Conservation (phyloP, 108 stramenopile genomes). For the Skeletonema tropicum region DNA sequence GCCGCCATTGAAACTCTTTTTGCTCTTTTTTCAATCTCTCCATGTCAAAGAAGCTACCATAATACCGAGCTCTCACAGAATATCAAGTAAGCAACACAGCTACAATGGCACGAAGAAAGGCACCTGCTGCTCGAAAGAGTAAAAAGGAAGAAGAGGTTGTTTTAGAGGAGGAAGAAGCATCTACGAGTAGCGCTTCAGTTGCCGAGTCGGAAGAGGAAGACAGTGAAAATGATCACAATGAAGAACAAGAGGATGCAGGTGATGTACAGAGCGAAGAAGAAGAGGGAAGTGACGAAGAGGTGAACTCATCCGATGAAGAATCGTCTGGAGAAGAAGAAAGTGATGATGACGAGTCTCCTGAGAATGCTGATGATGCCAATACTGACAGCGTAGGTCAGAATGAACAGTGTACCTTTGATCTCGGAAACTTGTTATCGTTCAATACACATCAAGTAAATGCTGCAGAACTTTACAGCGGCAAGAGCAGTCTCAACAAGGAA, state of each 20-base stretch:
- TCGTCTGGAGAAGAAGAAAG: constrained; percentile 18
- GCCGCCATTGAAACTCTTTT: too few relatives aligned
- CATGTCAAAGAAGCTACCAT: too few relatives aligned
- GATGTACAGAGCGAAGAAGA: constrained; percentile 31
- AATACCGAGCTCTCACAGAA: too few relatives aligned
- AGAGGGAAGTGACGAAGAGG: constrained; percentile 20
- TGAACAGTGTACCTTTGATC: constrained; percentile 83
- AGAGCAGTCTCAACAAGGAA: constrained; percentile 22
- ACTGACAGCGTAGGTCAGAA: neutral
- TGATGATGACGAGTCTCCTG: constrained; percentile 8
- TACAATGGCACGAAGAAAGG: neutral
- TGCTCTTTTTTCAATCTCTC: too few relatives aligned
- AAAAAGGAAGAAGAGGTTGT: neutral
- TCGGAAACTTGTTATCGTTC: constrained; percentile 70
- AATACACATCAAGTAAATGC: constrained; percentile 77
- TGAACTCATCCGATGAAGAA: constrained; percentile 21
- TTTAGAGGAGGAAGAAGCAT: constrained; percentile 13
- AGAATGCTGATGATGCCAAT: constrained; percentile 12
- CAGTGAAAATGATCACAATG: constrained; percentile 20
- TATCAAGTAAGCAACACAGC: neutral
- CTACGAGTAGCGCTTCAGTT: constrained; percentile 19
- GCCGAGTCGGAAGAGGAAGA: constrained; percentile 10
- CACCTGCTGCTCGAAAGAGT: neutral
- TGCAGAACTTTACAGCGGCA: constrained; percentile 54
- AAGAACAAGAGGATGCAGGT: constrained; percentile 20